Base-by-base conservation (phyloP, 805 yeast genomes). In the Saccharomycopsis javanensis region DNA sequence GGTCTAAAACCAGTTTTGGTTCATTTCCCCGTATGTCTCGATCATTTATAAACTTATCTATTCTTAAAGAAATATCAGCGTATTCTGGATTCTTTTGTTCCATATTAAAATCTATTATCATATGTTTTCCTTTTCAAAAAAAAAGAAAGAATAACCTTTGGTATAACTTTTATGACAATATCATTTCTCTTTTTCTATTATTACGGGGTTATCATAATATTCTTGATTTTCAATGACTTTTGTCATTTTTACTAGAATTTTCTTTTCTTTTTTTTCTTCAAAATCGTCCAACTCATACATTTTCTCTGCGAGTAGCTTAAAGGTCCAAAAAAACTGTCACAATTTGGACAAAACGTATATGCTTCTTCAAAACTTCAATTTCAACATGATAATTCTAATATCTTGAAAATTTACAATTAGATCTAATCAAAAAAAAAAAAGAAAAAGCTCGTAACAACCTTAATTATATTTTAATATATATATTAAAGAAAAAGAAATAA, bases 41-140 rank as follows among this genome's bases (percentile, higher is more conserved):
- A 20, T 57, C 58, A 10, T 25, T 23, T 11, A 55, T 27, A 27
- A 55, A 52, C 13, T 42, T 31, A 25, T 46, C 20, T 8, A 58
- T 38, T n/a, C 30, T 45, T 5, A n/a, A 27, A 5, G 59, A 52
- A 5, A 46, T 46, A 10, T 31, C 45, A 34, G 38, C 30, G 37
- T 45, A 52, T 42, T 42, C 48, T 20, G 28, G 28, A 16, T 42
- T 42, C 25, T 42, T 34, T 37, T 13, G 35, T 42, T 50, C n/a
- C 48, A 55, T 55, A 23, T 42, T 52, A 31, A 11, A 7, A 8
- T 31, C n/a, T n/a, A 31, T 31, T 11, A 31, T 31, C 3, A 31
- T 4, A 15, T 31, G 11, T 31, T 4, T 31, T 8, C 35, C 13
- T 11, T 11, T 31, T 11, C 13, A 11, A 31, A n/a, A n/a, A n/a